A percentile compares a stretch with the other conserved stretches of the same genome.
phyloP scores from a whole-genome alignment of 2,329 filamentous ascomycete species.

The Xylaria multiplex region DNA sequence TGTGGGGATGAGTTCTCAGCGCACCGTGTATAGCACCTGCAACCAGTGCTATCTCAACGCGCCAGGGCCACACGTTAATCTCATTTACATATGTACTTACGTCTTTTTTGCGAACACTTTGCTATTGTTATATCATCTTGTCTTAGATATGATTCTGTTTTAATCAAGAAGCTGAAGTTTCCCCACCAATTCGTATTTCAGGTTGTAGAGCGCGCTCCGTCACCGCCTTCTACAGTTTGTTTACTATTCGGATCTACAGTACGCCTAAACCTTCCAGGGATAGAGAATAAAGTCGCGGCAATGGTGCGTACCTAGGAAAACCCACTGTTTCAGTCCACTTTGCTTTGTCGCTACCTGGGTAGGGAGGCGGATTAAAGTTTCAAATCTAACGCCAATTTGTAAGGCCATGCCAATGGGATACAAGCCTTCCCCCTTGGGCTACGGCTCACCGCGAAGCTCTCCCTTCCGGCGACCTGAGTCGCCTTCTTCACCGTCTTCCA shows the following conservation, averaged over 20 bases:
- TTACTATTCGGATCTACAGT: slow-evolving; percentile 32
- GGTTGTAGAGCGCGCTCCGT: not conserved
- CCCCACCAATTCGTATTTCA: not conserved
- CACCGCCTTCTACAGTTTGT: slow-evolving; percentile 21
- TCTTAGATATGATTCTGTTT: not conserved
- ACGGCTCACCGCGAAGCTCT: slow-evolving; percentile 74
- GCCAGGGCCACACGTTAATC: not conserved
- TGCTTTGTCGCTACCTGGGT: not conserved
- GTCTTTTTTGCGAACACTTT: slow-evolving; percentile 9
- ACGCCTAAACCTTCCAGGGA: slow-evolving; percentile 18
- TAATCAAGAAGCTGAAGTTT: not conserved
- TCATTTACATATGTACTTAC: not conserved
- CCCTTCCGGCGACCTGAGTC: slow-evolving; percentile 72
- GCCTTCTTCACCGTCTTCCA: slow-evolving; percentile 71
- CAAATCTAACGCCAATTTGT: slow-evolving; percentile 18
- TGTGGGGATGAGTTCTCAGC: slow-evolving; percentile 27
- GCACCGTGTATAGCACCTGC: slow-evolving; percentile 1
- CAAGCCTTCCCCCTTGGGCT: slow-evolving; percentile 77
- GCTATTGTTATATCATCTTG: not conserved
- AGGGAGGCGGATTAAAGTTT: slow-evolving; percentile 10
- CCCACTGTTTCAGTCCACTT: slow-evolving; percentile 33
- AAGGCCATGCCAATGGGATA: slow-evolving; percentile 68
- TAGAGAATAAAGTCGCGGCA: slow-evolving; percentile 33
- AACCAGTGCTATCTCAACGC: not conserved
- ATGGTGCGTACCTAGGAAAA: slow-evolving; percentile 44